Conservation (phyloP, 306 rosid species). For the Oemleria cerasiformis region DNA sequence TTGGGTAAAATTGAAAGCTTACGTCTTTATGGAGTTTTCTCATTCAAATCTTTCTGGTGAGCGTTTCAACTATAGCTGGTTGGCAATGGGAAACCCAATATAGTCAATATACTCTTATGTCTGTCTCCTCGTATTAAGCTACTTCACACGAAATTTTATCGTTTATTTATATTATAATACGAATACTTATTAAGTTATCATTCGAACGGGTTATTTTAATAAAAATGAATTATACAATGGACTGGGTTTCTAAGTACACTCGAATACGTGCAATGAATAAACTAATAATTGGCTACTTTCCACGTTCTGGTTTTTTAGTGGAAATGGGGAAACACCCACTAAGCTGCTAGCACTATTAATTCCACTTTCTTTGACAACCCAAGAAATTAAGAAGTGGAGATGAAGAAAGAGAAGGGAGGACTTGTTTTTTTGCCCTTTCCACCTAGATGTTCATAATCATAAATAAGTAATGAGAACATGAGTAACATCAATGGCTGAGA, state of each 20-base stretch:
- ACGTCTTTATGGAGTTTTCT: conserved; percentile 20
- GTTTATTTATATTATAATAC: no score
- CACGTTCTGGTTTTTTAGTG: not conserved
- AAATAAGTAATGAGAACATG: no score
- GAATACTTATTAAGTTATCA: no score
- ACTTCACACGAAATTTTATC: no score
- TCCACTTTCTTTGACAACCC: not conserved
- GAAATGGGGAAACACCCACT: not conserved
- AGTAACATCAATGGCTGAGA: no score
- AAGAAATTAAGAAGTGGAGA: not conserved
- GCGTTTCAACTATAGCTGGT: not conserved
- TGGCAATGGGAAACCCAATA: not conserved
- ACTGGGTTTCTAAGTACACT: no score
- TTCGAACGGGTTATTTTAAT: no score
- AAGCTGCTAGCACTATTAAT: not conserved
- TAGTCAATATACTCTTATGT: not conserved
- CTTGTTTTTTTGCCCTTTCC: not conserved
- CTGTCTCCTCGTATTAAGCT: not conserved
- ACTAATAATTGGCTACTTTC: no score
- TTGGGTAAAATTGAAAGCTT: conserved; percentile 52
- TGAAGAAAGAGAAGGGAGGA: not conserved
- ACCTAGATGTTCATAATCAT: no score
- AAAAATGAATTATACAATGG: no score
- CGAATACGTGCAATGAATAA: no score
- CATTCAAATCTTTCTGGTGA: not conserved